A percentile compares a stretch with the other conserved stretches of the same genome.
Conservation (phyloP, 129 eudicot genomes). For the Ambrosia trifida region DNA sequence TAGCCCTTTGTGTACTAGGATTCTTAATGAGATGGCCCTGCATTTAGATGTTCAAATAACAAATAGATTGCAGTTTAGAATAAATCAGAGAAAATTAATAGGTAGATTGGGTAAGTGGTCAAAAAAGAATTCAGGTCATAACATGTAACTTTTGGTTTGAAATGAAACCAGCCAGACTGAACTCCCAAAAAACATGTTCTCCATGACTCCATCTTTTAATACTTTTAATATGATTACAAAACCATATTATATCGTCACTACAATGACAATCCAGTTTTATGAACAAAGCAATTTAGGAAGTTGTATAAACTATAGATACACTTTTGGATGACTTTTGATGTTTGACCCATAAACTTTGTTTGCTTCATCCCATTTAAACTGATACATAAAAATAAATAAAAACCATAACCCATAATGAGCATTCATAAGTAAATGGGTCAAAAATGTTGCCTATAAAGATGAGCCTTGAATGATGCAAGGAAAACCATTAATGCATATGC, state of each 20-base stretch:
- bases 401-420: conserved; percentile 1
- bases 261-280: background rate
- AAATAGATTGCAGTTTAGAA: background rate
- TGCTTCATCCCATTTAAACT: background rate
- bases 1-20: conserved; percentile 97
- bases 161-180: background rate
- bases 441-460: background rate
- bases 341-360: background rate
- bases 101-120: background rate
- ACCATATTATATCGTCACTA: background rate
- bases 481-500: background rate
- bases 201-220: background rate
- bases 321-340: background rate
- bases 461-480: background rate
- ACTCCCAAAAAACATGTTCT: background rate
- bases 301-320: background rate
- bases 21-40: conserved; percentile 98
- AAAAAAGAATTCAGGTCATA: background rate
- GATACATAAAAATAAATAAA: background rate
- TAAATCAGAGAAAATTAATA: background rate
- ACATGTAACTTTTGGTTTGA: background rate
- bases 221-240: background rate
- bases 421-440: background rate
- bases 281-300: background rate
- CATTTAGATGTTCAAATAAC: conserved; percentile 18